These are phyloP conservation scores for Colletotrichum sp. DNA, from an alignment of 2,329 filamentous ascomycete genomes.

Conservation along the genomic window DNA sequence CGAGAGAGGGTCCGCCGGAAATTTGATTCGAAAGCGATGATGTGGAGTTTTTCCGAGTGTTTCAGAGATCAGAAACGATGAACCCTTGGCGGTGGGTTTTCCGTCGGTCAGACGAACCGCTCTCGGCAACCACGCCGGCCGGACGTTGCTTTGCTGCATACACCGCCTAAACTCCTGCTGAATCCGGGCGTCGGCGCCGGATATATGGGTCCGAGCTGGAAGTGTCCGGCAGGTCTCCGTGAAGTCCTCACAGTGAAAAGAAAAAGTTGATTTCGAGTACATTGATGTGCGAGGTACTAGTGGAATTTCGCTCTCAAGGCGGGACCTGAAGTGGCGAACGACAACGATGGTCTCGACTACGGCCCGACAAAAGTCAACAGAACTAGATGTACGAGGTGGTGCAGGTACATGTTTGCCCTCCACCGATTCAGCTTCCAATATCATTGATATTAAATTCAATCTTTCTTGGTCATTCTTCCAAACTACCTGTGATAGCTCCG, in stretches of 20 bases:
- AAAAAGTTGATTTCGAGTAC: too few relatives aligned
- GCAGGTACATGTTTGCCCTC: too few relatives aligned
- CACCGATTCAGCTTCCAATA: background rate
- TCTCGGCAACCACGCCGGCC: background rate
- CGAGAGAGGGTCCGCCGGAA: background rate
- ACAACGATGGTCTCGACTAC: background rate
- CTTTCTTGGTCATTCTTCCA: accelerated
- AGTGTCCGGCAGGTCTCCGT: background rate
- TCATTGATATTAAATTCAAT: accelerated
- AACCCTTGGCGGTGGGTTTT: background rate
- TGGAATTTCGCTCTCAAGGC: too few relatives aligned
- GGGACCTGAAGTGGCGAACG: accelerated
- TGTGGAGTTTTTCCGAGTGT: background rate
- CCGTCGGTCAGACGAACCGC: background rate
- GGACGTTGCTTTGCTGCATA: background rate
- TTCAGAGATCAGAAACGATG: background rate
- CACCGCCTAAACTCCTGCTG: background rate
- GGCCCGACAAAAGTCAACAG: background rate
- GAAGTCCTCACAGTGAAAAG: background rate
- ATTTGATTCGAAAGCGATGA: background rate
- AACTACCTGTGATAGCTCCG: accelerated
- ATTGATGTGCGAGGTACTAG: too few relatives aligned
- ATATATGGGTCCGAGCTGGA: accelerated
- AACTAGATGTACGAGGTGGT: too few relatives aligned
- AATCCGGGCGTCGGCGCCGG: background rate